These are phyloP conservation scores for Debaryomyces tyrocola DNA, from an alignment of 805 yeast species.

Conservation along the genomic window DNA sequence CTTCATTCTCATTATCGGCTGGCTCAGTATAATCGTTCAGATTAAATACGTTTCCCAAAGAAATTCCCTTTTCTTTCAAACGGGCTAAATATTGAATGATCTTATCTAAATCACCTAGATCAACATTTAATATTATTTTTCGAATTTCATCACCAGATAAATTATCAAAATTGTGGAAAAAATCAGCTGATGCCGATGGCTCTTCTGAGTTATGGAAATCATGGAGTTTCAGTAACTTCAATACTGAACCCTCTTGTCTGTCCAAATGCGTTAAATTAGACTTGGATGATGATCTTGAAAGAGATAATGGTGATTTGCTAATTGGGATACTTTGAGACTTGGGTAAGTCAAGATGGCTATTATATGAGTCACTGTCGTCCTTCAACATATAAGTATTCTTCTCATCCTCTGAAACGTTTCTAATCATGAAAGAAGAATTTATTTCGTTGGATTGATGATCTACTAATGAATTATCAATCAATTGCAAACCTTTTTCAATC, in stretches of 20 bases:
- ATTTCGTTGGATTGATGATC: slow-evolving; percentile 10
- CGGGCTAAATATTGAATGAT: slow-evolving; percentile 29
- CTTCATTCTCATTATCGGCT: slow-evolving; percentile 6
- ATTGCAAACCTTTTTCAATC: slow-evolving; percentile 54
- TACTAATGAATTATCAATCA: slow-evolving; percentile 36
- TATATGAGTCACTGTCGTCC: background rate
- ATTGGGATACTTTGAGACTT: background rate
- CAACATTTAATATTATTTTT: slow-evolving; percentile 26
- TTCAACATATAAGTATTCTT: slow-evolving; percentile 9
- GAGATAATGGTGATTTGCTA: slow-evolving; percentile 12
- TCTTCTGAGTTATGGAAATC: slow-evolving; percentile 14
- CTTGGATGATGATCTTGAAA: slow-evolving; percentile 27
- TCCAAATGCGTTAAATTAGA: slow-evolving; percentile 35
- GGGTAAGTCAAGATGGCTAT: background rate
- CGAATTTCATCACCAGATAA: slow-evolving; percentile 42
- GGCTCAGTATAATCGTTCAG: slow-evolving; percentile 6
- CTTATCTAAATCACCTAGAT: slow-evolving; percentile 34
- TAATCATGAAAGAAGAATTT: slow-evolving; percentile 4
- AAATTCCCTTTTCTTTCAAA: slow-evolving; percentile 33
- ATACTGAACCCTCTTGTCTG: slow-evolving; percentile 42
- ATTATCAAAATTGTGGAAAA: slow-evolving; percentile 8
- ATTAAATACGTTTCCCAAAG: slow-evolving; percentile 24
- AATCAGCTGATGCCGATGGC: slow-evolving; percentile 2
- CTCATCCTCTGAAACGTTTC: slow-evolving; percentile 24
- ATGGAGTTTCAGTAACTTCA: slow-evolving; percentile 33